Base-by-base conservation (phyloP, 2,329 filamentous ascomycete genomes). In the Fusarium sp. region DNA sequence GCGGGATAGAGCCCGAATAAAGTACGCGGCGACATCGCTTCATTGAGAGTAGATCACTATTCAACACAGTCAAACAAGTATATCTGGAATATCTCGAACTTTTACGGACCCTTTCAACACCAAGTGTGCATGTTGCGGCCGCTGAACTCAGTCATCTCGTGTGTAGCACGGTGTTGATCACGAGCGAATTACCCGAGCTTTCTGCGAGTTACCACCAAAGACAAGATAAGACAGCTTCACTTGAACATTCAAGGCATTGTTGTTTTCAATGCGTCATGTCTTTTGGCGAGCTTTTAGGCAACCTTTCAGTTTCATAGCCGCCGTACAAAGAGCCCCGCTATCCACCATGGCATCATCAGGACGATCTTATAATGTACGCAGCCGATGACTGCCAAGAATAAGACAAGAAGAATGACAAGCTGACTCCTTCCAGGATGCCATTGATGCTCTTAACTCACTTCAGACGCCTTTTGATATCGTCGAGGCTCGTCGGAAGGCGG, bases 401-500 rank as follows among this genome's bases (percentile, higher is more conserved):
- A 26, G 12, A 61, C 9, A 10, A 8, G 30, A 44, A 46, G 23
- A 37, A 57, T 49, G 18, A 17, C 42, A 48, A 60, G 35, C 63
- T 76, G 27, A 73, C 49, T 41, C 44, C 14, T 18, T 26, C 4
- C 73, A 97, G 94, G 94, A 96, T 80, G 96, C 95, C 50, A 90
- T 98, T 70, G 85, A 90, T 73, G 90, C 92, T 41, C 88, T 98
- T 78, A 98, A 98, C 81, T 92, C 93, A 46, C 89, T 98, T 54
- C 96, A 99, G 81, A 94, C 93, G 44, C 97, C 97, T 56, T 95
- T 92, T 78, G 89, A 92, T 52, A 88, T 94, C 55, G 88, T 98
- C 20, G 90, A 97, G 78, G 90, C 91, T 54, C 90, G 96, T 55
- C 88, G 90, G 59, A 93, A 93, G 79, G 92, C 91, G 20, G 92